phyloP scores from a whole-genome alignment of 1,284 basidiomycete species.

The Pseudozyma thailandica region DNA sequence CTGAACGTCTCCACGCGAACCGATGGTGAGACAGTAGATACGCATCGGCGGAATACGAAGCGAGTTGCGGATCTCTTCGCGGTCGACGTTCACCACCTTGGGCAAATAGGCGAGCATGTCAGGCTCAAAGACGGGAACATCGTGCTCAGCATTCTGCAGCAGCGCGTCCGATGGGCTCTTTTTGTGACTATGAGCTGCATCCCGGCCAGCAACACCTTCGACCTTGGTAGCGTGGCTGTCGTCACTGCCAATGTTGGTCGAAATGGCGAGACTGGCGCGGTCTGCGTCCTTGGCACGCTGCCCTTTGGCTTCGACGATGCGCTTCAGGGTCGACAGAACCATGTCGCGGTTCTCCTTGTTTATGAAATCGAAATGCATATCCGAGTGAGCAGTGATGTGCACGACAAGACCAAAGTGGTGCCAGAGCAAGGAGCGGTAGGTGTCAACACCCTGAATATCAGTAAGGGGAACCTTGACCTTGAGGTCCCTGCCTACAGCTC shows the following conservation, averaged over 20 bases:
- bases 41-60: conserved; percentile 47
- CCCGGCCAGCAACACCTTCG: too few species aligned
- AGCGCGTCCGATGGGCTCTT: conserved; percentile 9
- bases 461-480: conserved; percentile 57
- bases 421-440: conserved; percentile 51
- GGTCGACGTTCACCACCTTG: conserved; percentile 48
- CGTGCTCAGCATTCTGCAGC: conserved; percentile 17
- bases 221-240: conserved; percentile 16
- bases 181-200: too few species aligned
- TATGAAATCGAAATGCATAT: conserved; percentile 56
- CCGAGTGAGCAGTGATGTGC: conserved; percentile 55
- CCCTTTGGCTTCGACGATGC: conserved; percentile 24
- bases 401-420: conserved; percentile 55
- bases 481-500: conserved; percentile 47
- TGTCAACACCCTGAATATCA: conserved; percentile 51
- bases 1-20: conserved; percentile 73
- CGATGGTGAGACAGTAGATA: conserved; percentile 70
- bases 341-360: conserved; percentile 44
- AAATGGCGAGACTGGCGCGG: background rate
- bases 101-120: conserved; percentile 38
- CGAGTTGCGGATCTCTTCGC: conserved; percentile 3
- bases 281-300: conserved; percentile 15
- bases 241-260: background rate
- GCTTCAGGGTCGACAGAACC: conserved; percentile 27
- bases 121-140: conserved; percentile 34